Evolutionary conservation across 225 moss, liverwort and hornwort genomes (phyloP).

Genomic region (Asterella californica): DNA sequence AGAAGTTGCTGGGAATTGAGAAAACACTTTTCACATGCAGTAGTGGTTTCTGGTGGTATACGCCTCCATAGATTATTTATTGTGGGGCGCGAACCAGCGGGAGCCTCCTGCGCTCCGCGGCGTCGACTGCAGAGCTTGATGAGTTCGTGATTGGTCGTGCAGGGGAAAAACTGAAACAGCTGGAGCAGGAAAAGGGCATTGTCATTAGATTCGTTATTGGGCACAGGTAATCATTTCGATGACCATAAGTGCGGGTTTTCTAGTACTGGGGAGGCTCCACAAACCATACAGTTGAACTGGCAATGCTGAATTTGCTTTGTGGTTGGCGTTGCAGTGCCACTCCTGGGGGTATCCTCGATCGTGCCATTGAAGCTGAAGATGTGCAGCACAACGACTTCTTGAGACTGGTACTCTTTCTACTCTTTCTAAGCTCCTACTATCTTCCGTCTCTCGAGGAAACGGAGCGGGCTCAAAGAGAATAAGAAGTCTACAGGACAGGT

Average conservation of each 20-base stretch:
- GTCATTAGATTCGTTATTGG: constrained; percentile 97
- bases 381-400: constrained; percentile 78
- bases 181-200: constrained; percentile 90
- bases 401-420: constrained; percentile 45
- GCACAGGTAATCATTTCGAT: constrained; percentile 40
- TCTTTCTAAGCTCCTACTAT: background rate
- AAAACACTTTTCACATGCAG: background rate
- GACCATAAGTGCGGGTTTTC: background rate
- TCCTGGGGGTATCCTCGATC: constrained; percentile 87
- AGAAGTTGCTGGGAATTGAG: background rate
- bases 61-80: background rate
- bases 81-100: too few relatives aligned
- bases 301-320: background rate
- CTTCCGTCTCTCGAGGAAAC: background rate
- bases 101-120: too few relatives aligned
- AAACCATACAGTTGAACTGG: background rate
- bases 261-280: background rate
- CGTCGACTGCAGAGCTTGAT: background rate
- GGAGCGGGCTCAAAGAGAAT: background rate
- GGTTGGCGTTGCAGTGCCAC: constrained; percentile 54
- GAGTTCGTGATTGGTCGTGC: background rate
- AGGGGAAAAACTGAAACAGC: constrained; percentile 64
- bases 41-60: background rate
- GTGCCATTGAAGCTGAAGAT: constrained; percentile 93
- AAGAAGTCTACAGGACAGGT: too few relatives aligned